phyloP scores from a whole-genome alignment of 805 yeast genomes.

The Metschnikowia lunata region DNA sequence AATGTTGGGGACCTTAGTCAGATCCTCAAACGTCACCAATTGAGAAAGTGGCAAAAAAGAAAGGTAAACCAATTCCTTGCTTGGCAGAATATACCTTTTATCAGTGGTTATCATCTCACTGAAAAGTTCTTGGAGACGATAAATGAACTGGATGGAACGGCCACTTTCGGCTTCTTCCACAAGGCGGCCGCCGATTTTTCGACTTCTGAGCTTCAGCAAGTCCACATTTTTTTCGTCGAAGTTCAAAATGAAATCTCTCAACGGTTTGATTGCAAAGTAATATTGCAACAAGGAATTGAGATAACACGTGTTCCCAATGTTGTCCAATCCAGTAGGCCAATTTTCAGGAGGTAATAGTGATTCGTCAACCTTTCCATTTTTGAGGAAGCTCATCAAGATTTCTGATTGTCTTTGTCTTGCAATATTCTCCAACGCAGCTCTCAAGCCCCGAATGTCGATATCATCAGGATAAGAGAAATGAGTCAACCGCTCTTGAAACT shows the following conservation, averaged over 20 bases:
- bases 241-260: conserved; percentile 59
- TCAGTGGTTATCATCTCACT: conserved; percentile 60
- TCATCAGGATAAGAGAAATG: conserved; percentile 18
- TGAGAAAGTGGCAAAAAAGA: conserved; percentile 74
- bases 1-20: not conserved
- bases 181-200: conserved; percentile 84
- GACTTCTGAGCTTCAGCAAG: conserved; percentile 13
- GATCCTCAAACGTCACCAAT: conserved; percentile 52
- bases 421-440: conserved; percentile 54
- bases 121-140: conserved; percentile 67
- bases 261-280: conserved; percentile 80
- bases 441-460: conserved; percentile 50
- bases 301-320: conserved; percentile 89
- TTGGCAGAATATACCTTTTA: conserved; percentile 70
- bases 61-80: conserved; percentile 77
- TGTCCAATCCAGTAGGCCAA: conserved; percentile 90
- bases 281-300: conserved; percentile 86
- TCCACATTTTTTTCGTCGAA: conserved; percentile 40
- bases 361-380: conserved; percentile 60
- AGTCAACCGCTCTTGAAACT: conserved; percentile 41
- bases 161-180: conserved; percentile 76
- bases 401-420: conserved; percentile 54
- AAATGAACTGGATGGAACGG: conserved; percentile 78
- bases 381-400: conserved; percentile 51
- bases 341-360: conserved; percentile 53